These are phyloP conservation scores for Populus ilicifolia DNA, from an alignment of 345 rosid species.

Conservation along the genomic window DNA sequence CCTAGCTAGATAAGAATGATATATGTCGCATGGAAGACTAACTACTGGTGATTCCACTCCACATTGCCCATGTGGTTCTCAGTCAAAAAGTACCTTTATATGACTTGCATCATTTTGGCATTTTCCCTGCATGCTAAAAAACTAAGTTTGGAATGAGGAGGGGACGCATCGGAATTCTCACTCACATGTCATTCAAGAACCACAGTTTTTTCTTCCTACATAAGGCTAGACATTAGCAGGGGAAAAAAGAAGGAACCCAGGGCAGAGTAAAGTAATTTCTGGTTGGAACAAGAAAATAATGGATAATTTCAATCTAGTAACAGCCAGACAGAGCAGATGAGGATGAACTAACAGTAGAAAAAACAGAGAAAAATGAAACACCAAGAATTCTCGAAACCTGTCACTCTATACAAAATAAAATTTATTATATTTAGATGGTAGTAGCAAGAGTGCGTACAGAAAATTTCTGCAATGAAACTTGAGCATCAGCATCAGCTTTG, in stretches of 20 bases:
- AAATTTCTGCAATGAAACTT: constrained; percentile 81
- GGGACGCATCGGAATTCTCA: not conserved
- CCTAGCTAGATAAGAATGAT: not conserved
- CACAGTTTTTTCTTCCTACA: not conserved
- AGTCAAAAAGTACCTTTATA: not conserved
- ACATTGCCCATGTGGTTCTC: not conserved
- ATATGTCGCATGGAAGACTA: not conserved
- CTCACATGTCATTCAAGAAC: not conserved
- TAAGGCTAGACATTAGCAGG: not conserved
- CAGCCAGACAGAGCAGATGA: not conserved
- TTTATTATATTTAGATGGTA: not conserved
- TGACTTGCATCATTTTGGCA: not conserved
- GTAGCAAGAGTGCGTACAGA: constrained; percentile 50
- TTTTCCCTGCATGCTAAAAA: not conserved
- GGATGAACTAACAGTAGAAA: not conserved
- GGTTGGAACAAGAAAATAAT: not conserved
- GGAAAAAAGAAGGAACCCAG: not conserved
- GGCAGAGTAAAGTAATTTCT: not conserved
- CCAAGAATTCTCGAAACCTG: not conserved
- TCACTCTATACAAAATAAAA: not conserved
- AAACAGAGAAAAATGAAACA: not conserved
- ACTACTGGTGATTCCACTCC: not conserved
- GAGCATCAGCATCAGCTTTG: constrained; percentile 59
- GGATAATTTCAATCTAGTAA: not conserved
- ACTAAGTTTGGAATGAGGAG: not conserved